Conservation (phyloP, 768 basidiomycete genomes). For the Suillus americanus region DNA sequence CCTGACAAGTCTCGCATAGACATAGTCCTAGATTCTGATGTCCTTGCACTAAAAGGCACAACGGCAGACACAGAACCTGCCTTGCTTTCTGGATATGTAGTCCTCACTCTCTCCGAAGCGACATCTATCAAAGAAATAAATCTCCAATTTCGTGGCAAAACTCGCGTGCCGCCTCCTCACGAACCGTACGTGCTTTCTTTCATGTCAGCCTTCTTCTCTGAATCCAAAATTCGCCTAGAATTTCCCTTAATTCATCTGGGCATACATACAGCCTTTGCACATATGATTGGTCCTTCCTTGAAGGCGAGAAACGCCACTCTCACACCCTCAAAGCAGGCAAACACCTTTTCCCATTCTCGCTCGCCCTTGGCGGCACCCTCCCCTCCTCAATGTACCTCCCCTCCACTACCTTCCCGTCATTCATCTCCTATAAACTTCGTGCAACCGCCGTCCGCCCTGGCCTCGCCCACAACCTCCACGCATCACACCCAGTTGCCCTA, state of each 20-base stretch:
- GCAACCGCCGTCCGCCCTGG: conserved; percentile 81
- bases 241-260: conserved; percentile 30
- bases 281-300: conserved; percentile 93
- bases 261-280: conserved; percentile 66
- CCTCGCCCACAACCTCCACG: conserved; percentile 66
- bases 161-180: conserved; percentile 57
- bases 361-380: conserved; percentile 80
- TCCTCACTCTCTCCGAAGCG: conserved; percentile 75
- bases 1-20: conserved; percentile 60
- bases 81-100: conserved; percentile 77
- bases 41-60: conserved; percentile 71
- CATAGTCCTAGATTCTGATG: conserved; percentile 71
- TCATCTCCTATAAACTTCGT: conserved; percentile 85
- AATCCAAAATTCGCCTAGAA: conserved; percentile 9
- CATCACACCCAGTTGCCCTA: conserved; percentile 60
- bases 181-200: conserved; percentile 54
- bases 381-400: conserved; percentile 71
- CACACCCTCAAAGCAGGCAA: conserved; percentile 96
- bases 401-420: conserved; percentile 53
- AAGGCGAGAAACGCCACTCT: conserved; percentile 71
- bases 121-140: conserved; percentile 84
- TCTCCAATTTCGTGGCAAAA: conserved; percentile 83
- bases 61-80: conserved; percentile 84
- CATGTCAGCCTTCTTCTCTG: conserved; percentile 5
- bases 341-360: conserved; percentile 90